Evolutionary conservation across 2,329 filamentous ascomycete genomes (phyloP), one percentile per base, ranked within the genome.

Genomic region (Verticillium nubilum): DNA sequence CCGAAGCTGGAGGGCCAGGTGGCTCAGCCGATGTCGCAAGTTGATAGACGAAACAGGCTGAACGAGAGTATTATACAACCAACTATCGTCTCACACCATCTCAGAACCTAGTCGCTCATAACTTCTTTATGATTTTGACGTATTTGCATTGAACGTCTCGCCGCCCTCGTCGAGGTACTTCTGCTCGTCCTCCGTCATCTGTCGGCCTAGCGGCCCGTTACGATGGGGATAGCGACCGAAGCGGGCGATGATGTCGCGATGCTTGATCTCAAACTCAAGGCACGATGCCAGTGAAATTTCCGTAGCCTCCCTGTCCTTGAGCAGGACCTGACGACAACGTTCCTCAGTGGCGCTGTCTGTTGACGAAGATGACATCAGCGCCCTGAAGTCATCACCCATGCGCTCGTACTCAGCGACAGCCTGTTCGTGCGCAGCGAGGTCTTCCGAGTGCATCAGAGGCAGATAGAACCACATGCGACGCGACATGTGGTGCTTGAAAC

Each of bases 171-270:
- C 73, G 50, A 87, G 64, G 69, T 79, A 86, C 62, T 73, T 72
- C 57, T 61, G 67, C 70, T 86, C 84, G 61, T 81, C 82, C 1
- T 63, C 62, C 5, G 80, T 85, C 52, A 68, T 72, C 61, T 76
- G 68, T 62, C 85, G 70, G 0, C 79, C 81, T 56, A 87, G 57
- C 0, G 73, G 73, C 58, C 70, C 67, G 65, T 87, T 87, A 5
- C 85, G 72, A 69, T 86, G 80, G 9, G 85, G 84, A 70, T 86
- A 87, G 58, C 85, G 70, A 1, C 83, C 84, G 67, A 86, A 87
- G 59, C 61, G 72, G 59, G 76, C 69, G 37, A 87, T 69, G 15
- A 86, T 79, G 25, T 75, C 75, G 25, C 68, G 66, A 66, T 87
- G 85, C 63, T 73, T 75, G 63, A 70, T 69, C 62, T 78, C 76